These are phyloP conservation scores for Apiospora phragmitis DNA, from an alignment of 2,329 filamentous ascomycete species.

Conservation along the genomic window DNA sequence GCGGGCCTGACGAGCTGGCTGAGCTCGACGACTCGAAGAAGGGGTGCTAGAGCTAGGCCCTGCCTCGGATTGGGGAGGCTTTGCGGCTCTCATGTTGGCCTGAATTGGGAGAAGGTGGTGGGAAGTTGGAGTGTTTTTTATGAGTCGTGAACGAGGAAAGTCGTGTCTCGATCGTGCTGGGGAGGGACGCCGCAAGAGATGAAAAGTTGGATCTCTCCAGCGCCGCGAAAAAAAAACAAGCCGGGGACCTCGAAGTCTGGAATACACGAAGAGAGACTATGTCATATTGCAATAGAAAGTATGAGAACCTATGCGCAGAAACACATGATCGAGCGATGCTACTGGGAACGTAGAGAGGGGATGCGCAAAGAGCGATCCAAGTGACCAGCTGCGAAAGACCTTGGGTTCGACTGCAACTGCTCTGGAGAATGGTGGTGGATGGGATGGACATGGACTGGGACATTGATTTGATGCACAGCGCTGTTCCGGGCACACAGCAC, in stretches of 20 bases:
- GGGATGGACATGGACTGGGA: neutral
- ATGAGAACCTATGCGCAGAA: conserved; percentile 6
- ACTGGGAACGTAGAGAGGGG: neutral
- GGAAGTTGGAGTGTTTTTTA: neutral
- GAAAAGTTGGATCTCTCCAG: conserved; percentile 7
- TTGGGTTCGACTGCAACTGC: conserved; percentile 4
- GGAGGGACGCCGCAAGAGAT: conserved; percentile 6
- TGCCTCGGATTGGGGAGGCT: conserved; percentile 41
- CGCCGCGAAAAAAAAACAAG: conserved; percentile 1
- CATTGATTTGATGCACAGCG: conserved; percentile 5
- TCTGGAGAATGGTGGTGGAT: neutral
- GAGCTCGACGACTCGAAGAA: conserved; percentile 57
- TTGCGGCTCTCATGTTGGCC: conserved; percentile 56
- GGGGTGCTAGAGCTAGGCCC: conserved; percentile 33
- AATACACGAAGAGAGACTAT: conserved; percentile 1
- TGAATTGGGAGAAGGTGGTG: neutral
- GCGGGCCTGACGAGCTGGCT: conserved; percentile 65
- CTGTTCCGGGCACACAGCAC: conserved; percentile 3
- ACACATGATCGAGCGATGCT: conserved; percentile 6
- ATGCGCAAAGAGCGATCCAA: conserved; percentile 7
- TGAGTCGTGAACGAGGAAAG: neutral
- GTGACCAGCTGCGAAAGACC: conserved; percentile 4
- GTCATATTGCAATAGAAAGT: conserved; percentile 8
- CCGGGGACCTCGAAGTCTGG: conserved; percentile 2
- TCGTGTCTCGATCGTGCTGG: conserved; percentile 2